Evolutionary conservation across 331 rosid genomes (phyloP).

Genomic region (Acacia pycnantha): DNA sequence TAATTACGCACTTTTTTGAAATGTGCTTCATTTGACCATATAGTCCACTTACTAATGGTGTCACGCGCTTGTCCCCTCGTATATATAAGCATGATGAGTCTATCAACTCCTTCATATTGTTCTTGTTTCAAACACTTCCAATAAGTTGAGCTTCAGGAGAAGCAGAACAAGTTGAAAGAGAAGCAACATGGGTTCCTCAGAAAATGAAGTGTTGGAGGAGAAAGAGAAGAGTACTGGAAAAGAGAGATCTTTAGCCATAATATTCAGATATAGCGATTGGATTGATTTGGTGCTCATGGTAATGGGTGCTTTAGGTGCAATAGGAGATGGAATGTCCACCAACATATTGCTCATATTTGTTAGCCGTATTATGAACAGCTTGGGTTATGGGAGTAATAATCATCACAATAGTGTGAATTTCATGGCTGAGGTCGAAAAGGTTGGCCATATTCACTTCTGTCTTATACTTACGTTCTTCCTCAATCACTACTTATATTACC

Average conservation of each 20-base stretch:
- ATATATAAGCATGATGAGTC: conserved; percentile 10
- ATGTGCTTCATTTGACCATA: conserved; percentile 40
- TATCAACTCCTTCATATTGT: neutral
- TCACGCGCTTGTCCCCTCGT: conserved; percentile 19
- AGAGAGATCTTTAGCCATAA: conserved; percentile 13
- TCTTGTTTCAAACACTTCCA: neutral
- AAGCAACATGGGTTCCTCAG: conserved; percentile 41
- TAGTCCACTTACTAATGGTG: conserved; percentile 15
- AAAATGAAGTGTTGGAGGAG: conserved; percentile 21
- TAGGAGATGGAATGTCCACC: conserved; percentile 94
- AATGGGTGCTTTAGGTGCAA: conserved; percentile 81
- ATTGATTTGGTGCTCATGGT: conserved; percentile 72
- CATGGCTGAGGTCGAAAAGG: conserved; percentile 85
- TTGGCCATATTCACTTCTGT: conserved; percentile 7
- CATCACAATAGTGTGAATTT: conserved; percentile 42
- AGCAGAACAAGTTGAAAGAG: neutral
- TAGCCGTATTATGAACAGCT: conserved; percentile 86
- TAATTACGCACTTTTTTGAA: neutral
- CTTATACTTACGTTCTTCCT: neutral
- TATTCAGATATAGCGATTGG: conserved; percentile 80
- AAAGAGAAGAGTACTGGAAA: conserved; percentile 22
- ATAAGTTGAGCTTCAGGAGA: neutral
- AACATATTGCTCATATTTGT: conserved; percentile 73
- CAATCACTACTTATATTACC: neutral
- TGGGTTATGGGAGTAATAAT: conserved; percentile 56